Percentiles rank a stretch among this genome's conserved stretches.
These are phyloP conservation scores for Claviceps pazoutovae DNA, from an alignment of 2,329 filamentous ascomycete genomes.

Conservation along the genomic window DNA sequence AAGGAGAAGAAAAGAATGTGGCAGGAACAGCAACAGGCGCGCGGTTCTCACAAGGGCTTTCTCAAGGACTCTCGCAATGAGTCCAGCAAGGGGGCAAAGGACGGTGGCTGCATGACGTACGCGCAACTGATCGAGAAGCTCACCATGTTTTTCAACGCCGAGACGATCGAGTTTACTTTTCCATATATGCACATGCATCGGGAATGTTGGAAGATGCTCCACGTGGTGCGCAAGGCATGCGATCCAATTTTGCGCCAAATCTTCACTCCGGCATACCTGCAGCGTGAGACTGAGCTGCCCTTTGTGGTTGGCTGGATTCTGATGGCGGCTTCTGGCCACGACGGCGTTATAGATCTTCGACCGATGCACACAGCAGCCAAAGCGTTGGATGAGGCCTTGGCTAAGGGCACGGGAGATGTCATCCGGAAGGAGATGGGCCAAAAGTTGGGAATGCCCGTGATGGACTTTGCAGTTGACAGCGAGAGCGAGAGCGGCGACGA, in stretches of 20 bases:
- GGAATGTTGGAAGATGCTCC: conserved; percentile 25
- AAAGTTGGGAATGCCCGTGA: background rate
- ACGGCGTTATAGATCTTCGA: background rate
- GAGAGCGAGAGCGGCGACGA: background rate
- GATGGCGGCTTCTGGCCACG: conserved; percentile 9
- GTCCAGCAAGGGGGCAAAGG: background rate
- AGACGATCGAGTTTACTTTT: conserved; percentile 23
- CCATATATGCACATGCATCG: conserved; percentile 28
- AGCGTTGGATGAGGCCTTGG: background rate
- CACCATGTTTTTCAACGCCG: conserved; percentile 19
- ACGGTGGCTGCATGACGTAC: conserved; percentile 5
- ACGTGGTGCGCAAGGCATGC: conserved; percentile 16
- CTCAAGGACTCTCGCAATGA: background rate
- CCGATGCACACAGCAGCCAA: background rate
- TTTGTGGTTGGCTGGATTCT: conserved; percentile 28
- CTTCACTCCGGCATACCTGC: conserved; percentile 21
- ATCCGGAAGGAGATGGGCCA: background rate
- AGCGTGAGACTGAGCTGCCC: conserved; percentile 24
- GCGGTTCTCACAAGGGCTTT: background rate
- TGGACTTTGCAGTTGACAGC: background rate
- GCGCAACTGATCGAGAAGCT: conserved; percentile 19
- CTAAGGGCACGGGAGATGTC: background rate
- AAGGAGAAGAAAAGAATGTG: conserved; percentile 4
- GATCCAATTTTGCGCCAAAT: conserved; percentile 18
- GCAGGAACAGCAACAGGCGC: background rate